Evolutionary conservation across 2,329 filamentous ascomycete species (phyloP).

Genomic region (Phialophora chinensis): DNA sequence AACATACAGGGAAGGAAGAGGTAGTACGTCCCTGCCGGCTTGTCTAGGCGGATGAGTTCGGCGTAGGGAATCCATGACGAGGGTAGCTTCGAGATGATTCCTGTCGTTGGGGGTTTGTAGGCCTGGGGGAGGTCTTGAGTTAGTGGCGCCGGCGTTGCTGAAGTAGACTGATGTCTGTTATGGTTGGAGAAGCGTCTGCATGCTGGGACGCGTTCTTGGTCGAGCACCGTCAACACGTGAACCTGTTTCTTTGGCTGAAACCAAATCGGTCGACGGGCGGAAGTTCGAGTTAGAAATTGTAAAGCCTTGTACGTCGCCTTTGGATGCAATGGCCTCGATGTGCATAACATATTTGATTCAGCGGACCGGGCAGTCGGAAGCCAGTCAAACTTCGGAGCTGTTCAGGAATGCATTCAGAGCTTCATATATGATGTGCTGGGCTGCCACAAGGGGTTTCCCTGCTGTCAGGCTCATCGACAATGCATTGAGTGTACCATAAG

Average conservation of each 20-base stretch:
- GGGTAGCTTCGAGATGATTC: conserved; percentile 55
- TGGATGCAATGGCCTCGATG: not conserved
- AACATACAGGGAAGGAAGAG: conserved; percentile 61
- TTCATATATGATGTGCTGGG: not conserved
- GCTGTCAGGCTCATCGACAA: not conserved
- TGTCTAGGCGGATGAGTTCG: conserved; percentile 60
- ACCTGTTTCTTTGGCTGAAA: not conserved
- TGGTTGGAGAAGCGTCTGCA: conserved; percentile 6
- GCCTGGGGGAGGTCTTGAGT: conserved; percentile 35
- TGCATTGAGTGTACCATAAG: not conserved
- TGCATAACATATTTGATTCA: not conserved
- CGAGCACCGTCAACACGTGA: not conserved
- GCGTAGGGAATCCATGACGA: conserved; percentile 61
- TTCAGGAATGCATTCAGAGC: not conserved
- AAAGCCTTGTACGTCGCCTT: not conserved
- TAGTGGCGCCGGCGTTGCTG: conserved; percentile 5
- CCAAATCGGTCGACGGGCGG: not conserved
- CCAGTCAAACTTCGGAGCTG: not conserved
- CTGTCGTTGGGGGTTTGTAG: conserved; percentile 55
- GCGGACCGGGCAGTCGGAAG: not conserved
- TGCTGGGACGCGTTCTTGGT: conserved; percentile 5
- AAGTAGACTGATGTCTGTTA: conserved; percentile 15
- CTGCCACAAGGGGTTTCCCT: not conserved
- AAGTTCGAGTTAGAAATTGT: not conserved
- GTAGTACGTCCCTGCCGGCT: conserved; percentile 59